These are phyloP conservation scores for Orbilia brochopaga DNA, from an alignment of 2,329 filamentous ascomycete species.

Conservation along the genomic window DNA sequence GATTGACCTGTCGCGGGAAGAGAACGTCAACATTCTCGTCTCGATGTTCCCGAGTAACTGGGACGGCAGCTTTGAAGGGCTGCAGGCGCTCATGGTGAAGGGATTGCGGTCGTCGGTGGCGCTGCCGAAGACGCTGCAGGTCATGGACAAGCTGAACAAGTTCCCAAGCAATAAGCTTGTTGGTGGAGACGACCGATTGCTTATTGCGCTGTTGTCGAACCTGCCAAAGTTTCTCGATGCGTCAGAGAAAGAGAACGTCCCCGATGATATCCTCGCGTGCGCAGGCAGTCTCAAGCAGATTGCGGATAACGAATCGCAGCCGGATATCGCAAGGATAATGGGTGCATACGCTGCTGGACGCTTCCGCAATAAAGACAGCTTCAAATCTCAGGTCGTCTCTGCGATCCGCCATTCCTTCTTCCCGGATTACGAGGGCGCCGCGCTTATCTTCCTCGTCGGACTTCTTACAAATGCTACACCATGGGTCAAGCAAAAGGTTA, in stretches of 20 bases:
- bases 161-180: conserved; percentile 80
- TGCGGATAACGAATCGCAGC: conserved; percentile 69
- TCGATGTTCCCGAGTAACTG: conserved; percentile 83
- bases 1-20: conserved; percentile 74
- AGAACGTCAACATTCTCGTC: conserved; percentile 71
- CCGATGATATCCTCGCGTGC: conserved; percentile 66
- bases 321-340: conserved; percentile 73
- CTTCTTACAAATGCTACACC: conserved; percentile 84
- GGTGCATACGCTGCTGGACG: conserved; percentile 68
- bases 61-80: conserved; percentile 85
- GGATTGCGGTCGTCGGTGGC: conserved; percentile 86
- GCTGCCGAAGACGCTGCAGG: conserved; percentile 75
- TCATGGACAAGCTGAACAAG: conserved; percentile 77
- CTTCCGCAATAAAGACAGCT: conserved; percentile 70
- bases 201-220: conserved; percentile 90
- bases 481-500: conserved; percentile 91
- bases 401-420: conserved; percentile 80
- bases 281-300: conserved; percentile 74
- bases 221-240: conserved; percentile 82
- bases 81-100: conserved; percentile 87
- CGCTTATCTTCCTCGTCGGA: conserved; percentile 87
- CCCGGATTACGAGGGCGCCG: conserved; percentile 79
- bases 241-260: conserved; percentile 70
- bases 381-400: conserved; percentile 74
- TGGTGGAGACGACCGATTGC: conserved; percentile 78